phyloP scores from a whole-genome alignment of 2,329 filamentous ascomycete species.

The Pyricularia pennisetigena region DNA sequence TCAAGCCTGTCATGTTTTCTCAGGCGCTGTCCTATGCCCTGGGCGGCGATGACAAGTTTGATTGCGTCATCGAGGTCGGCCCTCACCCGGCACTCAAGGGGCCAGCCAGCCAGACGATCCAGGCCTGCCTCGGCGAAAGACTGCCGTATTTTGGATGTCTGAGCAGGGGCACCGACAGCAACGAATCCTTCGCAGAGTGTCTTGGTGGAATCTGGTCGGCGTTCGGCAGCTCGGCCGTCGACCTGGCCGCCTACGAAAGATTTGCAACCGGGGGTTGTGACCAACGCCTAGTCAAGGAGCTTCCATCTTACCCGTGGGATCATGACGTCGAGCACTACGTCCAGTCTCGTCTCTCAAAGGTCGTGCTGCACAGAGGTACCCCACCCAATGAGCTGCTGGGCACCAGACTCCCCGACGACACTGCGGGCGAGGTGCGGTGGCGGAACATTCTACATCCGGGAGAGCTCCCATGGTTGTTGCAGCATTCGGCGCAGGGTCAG shows the following conservation, averaged over 20 bases:
- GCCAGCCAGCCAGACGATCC: conserved; percentile 10
- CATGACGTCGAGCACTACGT: neutral
- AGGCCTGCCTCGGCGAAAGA: neutral
- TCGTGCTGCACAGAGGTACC: neutral
- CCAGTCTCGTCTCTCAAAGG: conserved; percentile 7
- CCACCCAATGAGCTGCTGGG: conserved; percentile 9
- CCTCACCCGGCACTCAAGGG: conserved; percentile 26
- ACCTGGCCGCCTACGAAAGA: conserved; percentile 14
- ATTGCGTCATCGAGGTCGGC: conserved; percentile 30
- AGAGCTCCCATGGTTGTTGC: conserved; percentile 26
- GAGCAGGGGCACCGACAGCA: neutral
- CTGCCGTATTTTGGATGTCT: neutral
- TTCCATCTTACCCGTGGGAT: conserved; percentile 9
- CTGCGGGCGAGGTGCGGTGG: conserved; percentile 18
- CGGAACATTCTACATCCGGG: conserved; percentile 12
- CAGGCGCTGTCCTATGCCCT: conserved; percentile 6
- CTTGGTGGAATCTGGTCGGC: neutral
- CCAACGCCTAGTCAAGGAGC: neutral
- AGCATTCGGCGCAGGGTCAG: conserved; percentile 24
- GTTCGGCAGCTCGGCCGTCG: conserved; percentile 6
- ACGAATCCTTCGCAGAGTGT: neutral
- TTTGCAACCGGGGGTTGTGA: conserved; percentile 10
- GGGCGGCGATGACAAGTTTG: conserved; percentile 14
- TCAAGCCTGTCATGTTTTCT: conserved; percentile 32
- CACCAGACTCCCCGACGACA: neutral